Base-by-base conservation (phyloP, 2,329 filamentous ascomycete genomes). In the Stachybotrys elegans region DNA sequence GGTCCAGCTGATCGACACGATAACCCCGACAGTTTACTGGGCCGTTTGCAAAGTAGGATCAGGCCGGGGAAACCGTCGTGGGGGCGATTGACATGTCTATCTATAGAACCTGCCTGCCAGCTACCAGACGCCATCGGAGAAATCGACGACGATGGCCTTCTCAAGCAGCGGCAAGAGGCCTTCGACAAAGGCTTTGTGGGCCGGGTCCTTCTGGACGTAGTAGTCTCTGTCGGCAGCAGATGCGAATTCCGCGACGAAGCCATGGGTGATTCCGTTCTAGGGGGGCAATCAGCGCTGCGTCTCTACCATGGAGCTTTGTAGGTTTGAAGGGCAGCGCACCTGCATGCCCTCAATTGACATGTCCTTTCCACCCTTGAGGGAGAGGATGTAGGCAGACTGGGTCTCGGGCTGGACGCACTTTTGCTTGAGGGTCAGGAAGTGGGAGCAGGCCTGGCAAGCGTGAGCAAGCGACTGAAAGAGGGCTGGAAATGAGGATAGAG, bases 241-340 rank as follows among this genome's bases (percentile, higher is more conserved):
- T 9, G 75, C 72, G 46, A 90, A 89, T 52, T 86, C 78, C 19
- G 76, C 72, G 2, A 90, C 74, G 49, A 89, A 89, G 0, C 72
- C 81, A 57, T 90, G 85, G 1, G 82, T 82, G 41, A 84, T 77
- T 1, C 76, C 83, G 40, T 74, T 70, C 83, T 81, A 16, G 2
- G n/a, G 20, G 17, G 17, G 25, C n/a, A n/a, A n/a, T n/a, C n/a
- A n/a, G n/a, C n/a, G n/a, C n/a, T n/a, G n/a, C 7, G 47, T 9
- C 19, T 17, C 16, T 31, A 36, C n/a, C n/a, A n/a, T n/a, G n/a
- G n/a, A n/a, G n/a, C n/a, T n/a, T n/a, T n/a, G n/a, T 2, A 44
- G 36, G 25, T 8, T 14, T 29, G 9, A 29, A 14, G 4, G 12
- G 16, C 8, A 12, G 19, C 22, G 5, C 67, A 84, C 82, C 63